Evolutionary conservation across 2,329 filamentous ascomycete genomes (phyloP), one percentile per base, ranked within the genome.

Genomic region (Talaromyces rugulosus): DNA sequence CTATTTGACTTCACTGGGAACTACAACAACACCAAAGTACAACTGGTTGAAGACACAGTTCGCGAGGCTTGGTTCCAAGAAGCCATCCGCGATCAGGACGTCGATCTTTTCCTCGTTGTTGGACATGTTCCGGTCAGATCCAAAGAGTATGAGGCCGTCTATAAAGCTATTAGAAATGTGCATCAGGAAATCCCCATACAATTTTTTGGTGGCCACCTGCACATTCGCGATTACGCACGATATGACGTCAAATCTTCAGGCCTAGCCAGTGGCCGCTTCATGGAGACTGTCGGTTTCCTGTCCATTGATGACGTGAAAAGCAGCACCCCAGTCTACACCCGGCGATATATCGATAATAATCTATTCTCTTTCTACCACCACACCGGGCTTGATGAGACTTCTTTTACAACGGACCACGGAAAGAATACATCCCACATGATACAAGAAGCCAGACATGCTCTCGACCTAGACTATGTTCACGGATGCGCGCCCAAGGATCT

Each of bases 201-300:
- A 63, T 92, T 97, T 76, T 95, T 98, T 64, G 94, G 91, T 8
- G 94, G 94, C 0, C 94, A 98, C 71, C 87, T 87, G 1, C 94
- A 98, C 72, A 91, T 97, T 54, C 87, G 94, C 8, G 92, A 97
- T 72, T 91, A 91, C 67, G 85, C 85, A 47, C 86, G 84, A 63
- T 97, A 91, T 69, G 94, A 97, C 74, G 83, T 84, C 44, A 88
- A 87, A 59, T 87, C 93, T 0, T 88, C 90, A 65, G 93, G 89
- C 0, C 80, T 98, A 5, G 92, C 92, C 47, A 95, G 91, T 68
- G 94, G 94, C 4, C 85, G 94, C 0, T 98, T 97, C 75, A 89
- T 97, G 81, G 94, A 98, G 79, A 97, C 94, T 0, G 88, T 98
- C 56, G 94, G 94, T 1, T 98, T 95, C 84, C 87, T 95, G 85